Evolutionary conservation across 805 yeast genomes (phyloP), one percentile per base, ranked within the genome.

Genomic region (Sugiyamaella floridensis): DNA sequence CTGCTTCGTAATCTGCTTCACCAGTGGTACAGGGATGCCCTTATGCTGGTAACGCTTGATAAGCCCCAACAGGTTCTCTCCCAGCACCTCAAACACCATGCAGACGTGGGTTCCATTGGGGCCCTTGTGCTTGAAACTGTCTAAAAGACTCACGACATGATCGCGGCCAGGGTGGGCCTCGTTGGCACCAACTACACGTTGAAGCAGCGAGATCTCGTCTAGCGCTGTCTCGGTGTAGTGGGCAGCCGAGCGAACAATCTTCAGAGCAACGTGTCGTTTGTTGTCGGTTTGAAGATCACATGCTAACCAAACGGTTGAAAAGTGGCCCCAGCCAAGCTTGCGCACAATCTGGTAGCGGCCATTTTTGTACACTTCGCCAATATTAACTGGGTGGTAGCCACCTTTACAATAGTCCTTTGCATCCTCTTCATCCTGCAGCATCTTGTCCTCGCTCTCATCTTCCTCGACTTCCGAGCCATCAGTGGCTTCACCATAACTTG

Each of bases 251-350:
- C 97, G 78, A 22, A 93, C 97, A 60, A 93, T 85, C 67, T 93
- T 93, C 77, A 93, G 78, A 1, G 99, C 99, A 19, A 93, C 98
- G 65, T 86, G 96, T 47, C 78, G 71, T 55, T 78, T 75, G 51
- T 75, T 72, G 55, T 77, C 75, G 49, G 75, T 73, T 48, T 80
- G 80, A n/a, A 61, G 58, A 53, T 80, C 83, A 49, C 73, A 75
- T 4, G 97, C 98, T 28, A 87, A 73, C 97, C 97, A 90, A 19
- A 88, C 97, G 0, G 96, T 93, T 26, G 95, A 85, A 66, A 93
- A 93, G 70, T 93, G 97, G 37, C 99, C 99, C 99, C 99, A 93
- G 0, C 99, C 99, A 3, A 93, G 74, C 66, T 93, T 93, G 55
- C 98, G 79, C 29, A 87, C 90, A 47, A 93, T 70, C 1, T 83